phyloP scores from a whole-genome alignment of 306 rosid species.

The Ochetophila trinervis region DNA sequence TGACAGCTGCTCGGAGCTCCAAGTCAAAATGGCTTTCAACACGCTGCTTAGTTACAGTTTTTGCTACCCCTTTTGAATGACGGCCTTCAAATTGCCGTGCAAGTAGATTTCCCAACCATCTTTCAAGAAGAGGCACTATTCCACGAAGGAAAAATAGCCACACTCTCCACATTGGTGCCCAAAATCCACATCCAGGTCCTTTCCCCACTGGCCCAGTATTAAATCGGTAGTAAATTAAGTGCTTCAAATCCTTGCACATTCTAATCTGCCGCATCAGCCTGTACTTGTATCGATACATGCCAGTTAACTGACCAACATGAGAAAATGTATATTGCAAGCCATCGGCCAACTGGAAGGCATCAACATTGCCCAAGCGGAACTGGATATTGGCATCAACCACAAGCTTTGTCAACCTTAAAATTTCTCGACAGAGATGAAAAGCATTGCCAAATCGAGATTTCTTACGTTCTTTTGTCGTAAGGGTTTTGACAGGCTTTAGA shows the following conservation, averaged over 20 bases:
- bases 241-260: conserved; percentile 98
- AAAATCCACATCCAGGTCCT: conserved; percentile 98
- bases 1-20: conserved; percentile 98
- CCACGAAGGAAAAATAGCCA: conserved; percentile 99
- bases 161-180: conserved; percentile 99
- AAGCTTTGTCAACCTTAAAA: conserved; percentile 92
- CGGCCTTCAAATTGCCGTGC: conserved; percentile 99
- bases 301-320: conserved; percentile 98
- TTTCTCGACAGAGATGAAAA: conserved; percentile 98
- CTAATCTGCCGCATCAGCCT: conserved; percentile 97
- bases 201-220: conserved; percentile 99
- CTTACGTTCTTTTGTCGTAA: conserved; percentile 93
- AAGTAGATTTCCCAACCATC: conserved; percentile 96
- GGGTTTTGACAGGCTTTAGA: conserved; percentile 93
- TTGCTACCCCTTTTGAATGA: conserved; percentile 97
- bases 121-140: conserved; percentile 91
- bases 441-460: conserved; percentile 98
- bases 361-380: conserved; percentile 96
- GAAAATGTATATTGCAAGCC: conserved; percentile 96
- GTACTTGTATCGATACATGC: conserved; percentile 96
- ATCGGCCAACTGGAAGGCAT: conserved; percentile 97
- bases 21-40: conserved; percentile 98
- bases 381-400: conserved; percentile 99
- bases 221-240: conserved; percentile 93
- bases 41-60: conserved; percentile 98